Percentiles rank a stretch among this genome's conserved stretches.
Conservation (phyloP, 2,329 filamentous ascomycete genomes). For the Whalleya microplaca region DNA sequence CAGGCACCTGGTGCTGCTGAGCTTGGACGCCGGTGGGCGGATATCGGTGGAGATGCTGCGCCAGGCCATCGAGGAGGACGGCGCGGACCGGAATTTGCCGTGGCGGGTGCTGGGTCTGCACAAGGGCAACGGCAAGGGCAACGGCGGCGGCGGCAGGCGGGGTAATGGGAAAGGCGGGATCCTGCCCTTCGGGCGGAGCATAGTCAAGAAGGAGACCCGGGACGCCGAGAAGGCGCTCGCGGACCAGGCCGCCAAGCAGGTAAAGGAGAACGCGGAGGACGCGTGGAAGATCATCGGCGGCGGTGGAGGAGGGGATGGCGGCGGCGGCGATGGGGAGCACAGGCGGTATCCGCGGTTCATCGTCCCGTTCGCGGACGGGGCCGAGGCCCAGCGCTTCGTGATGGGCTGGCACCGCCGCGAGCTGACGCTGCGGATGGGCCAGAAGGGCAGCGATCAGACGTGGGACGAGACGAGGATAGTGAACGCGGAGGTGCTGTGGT, state of each 20-base stretch:
- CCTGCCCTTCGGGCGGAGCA: slow-evolving; percentile 37
- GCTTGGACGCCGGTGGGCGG: slow-evolving; percentile 40
- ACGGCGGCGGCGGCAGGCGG: not conserved
- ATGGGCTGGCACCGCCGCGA: slow-evolving; percentile 47
- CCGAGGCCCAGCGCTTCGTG: slow-evolving; percentile 57
- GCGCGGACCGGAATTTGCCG: slow-evolving; percentile 43
- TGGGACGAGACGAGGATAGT: slow-evolving; percentile 35
- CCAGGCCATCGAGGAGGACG: slow-evolving; percentile 47
- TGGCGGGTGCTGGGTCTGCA: slow-evolving; percentile 40
- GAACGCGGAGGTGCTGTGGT: slow-evolving; percentile 37
- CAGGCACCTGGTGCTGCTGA: slow-evolving; percentile 41
- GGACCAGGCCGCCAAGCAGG: slow-evolving; percentile 11
- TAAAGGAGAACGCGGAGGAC: not conserved
- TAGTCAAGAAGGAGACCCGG: slow-evolving; percentile 16
- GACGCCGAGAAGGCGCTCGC: slow-evolving; percentile 1
- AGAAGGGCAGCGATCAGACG: slow-evolving; percentile 8
- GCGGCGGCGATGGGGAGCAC: slow-evolving; percentile 35
- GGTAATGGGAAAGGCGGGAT: slow-evolving; percentile 24
- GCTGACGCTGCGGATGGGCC: slow-evolving; percentile 32
- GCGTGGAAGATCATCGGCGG: not conserved
- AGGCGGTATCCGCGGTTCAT: slow-evolving; percentile 52
- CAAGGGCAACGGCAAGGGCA: slow-evolving; percentile 9
- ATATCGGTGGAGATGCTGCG: slow-evolving; percentile 41
- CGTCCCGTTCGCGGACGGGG: slow-evolving; percentile 57
- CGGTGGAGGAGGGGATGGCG: slow-evolving; percentile 32